Evolutionary conservation across 108 stramenopile genomes (phyloP), one percentile per base, ranked within the genome.

Genomic region (Stephanodiscus minutulus): DNA sequence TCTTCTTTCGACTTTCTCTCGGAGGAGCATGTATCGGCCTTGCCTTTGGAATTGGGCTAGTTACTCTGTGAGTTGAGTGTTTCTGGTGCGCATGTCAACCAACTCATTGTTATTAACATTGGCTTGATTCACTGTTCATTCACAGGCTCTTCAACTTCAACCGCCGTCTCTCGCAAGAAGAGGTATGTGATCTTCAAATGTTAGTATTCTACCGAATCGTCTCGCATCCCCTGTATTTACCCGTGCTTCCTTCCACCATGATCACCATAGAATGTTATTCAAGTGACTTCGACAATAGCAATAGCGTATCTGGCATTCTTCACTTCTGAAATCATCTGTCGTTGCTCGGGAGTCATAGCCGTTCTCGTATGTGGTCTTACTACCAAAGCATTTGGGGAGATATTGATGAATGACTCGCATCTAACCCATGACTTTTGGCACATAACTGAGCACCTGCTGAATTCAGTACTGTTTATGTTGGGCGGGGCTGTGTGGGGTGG

Each of bases 381-480:
- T 11, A 81, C 85, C 15, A 83, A 81, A 56, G 73, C 72, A 12
- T 71, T 89, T 5, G 93, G 89, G 17, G 63, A 72, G 39, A 79
- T 68, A 7, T 29, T 86, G 27, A 72, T 89, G 56, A 93, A 93
- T 68, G 81, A 96, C 49, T 47, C 58, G 12, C 68, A 88, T 11
- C 41, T 93, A 39, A 79, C 96, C 83, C 74, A 88, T 54, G 66
- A 83, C 37, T 92, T 97, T 72, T 91, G 94, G 93, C 54, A 70
- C 0, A 28, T 97, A 5, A 43, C 88, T 25, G 96, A 93, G 69
- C 88, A 94, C 66, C 60, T 96, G 24, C 78, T 95, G 39, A 97
- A 97, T 68, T 98, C 98, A 7, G 35, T 97, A 10, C 82, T 99
- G 17, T 99, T 99, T 72, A 76, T 92, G 7, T 66, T 99, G 18